Conservation (phyloP, 2,329 filamentous ascomycete genomes). For the Apiospora koreana region DNA sequence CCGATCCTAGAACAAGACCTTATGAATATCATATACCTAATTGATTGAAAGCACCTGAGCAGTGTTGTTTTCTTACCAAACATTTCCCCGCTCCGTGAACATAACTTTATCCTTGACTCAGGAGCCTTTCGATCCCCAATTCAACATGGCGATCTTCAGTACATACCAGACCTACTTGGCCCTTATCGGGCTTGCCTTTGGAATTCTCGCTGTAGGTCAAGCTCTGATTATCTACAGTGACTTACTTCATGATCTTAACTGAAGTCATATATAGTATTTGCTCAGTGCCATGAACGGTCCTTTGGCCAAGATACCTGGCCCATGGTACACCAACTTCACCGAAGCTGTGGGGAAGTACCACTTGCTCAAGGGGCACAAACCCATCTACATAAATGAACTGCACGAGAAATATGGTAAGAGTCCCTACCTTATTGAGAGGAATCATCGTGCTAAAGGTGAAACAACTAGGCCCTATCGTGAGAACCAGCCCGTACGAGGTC, state of each 20-base stretch:
- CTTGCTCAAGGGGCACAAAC: conserved; percentile 11
- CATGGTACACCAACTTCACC: conserved; percentile 15
- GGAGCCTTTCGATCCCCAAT: neutral
- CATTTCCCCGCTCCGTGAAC: neutral
- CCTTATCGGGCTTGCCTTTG: neutral
- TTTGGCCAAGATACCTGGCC: conserved; percentile 13
- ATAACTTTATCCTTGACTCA: neutral
- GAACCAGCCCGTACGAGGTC: conserved; percentile 26
- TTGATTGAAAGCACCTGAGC: neutral
- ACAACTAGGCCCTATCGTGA: conserved; percentile 18
- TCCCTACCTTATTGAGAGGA: neutral
- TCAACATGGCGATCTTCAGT: neutral
- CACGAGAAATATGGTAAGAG: conserved; percentile 15
- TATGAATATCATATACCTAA: neutral
- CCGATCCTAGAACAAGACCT: neutral
- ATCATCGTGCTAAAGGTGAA: neutral
- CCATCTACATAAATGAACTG: conserved; percentile 6
- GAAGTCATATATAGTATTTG: neutral
- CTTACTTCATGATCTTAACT: neutral
- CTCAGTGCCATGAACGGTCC: neutral
- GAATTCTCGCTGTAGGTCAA: neutral
- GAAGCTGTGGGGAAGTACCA: neutral
- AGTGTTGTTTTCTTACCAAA: neutral
- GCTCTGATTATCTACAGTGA: neutral
- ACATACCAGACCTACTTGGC: neutral